These are phyloP conservation scores for Stipa capillata DNA, from an alignment of 176 grass and related monocot species.

Conservation along the genomic window DNA sequence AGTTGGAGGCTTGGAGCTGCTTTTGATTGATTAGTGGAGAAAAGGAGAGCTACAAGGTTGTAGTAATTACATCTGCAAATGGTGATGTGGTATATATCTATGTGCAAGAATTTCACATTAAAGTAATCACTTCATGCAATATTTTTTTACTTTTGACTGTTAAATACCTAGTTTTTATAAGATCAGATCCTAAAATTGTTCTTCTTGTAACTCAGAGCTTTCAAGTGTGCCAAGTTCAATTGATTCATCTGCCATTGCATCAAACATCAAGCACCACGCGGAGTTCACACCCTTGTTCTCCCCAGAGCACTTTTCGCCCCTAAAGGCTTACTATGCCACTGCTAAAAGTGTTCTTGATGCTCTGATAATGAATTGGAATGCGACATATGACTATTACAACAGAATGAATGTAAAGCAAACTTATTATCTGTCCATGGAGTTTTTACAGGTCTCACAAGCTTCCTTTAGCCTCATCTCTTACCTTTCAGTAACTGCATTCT, in stretches of 20 bases:
- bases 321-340: conserved; percentile 82
- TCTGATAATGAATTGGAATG: conserved; percentile 94
- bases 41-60: not conserved
- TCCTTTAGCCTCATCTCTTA: conserved; percentile 13
- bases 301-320: conserved; percentile 58
- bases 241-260: conserved; percentile 56
- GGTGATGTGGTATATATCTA: conserved; percentile 1
- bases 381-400: conserved; percentile 82
- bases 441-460: conserved; percentile 62
- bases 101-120: not conserved
- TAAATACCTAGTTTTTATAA: not conserved
- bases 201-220: conserved; percentile 47
- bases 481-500: conserved; percentile 2
- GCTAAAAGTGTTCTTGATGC: conserved; percentile 89
- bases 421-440: conserved; percentile 99
- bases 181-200: not conserved
- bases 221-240: conserved; percentile 33
- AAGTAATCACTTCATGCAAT: not conserved
- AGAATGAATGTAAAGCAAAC: conserved; percentile 85
- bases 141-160: not conserved
- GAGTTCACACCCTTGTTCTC: conserved; percentile 91
- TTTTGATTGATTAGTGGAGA: not conserved
- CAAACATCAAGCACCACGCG: conserved; percentile 89
- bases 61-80: no score
- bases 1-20: not conserved